Conservation (phyloP, 176 grass and related monocot species). For the Bolboschoenus planiculmis region DNA sequence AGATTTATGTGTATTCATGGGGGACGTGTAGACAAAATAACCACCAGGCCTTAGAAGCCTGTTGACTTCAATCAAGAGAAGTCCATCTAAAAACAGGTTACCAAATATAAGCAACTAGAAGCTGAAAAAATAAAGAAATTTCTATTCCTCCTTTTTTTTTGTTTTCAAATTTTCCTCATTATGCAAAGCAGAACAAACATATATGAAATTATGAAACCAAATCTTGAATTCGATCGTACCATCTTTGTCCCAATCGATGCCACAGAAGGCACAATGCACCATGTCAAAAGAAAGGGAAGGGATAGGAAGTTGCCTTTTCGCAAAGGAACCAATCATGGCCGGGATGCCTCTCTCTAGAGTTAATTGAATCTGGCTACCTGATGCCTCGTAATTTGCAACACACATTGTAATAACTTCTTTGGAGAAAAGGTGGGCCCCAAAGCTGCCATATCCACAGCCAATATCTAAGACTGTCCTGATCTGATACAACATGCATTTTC, state of each 20-base stretch:
- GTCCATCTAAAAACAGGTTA: conserved; percentile 44
- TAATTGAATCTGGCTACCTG: conserved; percentile 92
- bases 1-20: conserved; percentile 76
- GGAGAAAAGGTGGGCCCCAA: conserved; percentile 78
- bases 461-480: conserved; percentile 89
- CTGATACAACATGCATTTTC: conserved; percentile 29
- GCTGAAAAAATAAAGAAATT: not conserved
- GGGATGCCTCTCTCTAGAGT: conserved; percentile 97
- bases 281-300: conserved; percentile 92
- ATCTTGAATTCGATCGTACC: conserved; percentile 30
- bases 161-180: not conserved
- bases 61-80: conserved; percentile 88
- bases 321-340: conserved; percentile 80
- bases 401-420: conserved; percentile 86
- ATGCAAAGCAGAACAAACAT: not conserved
- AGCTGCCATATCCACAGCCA: conserved; percentile 92
- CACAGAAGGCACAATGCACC: conserved; percentile 89
- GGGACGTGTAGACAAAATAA: conserved; percentile 89
- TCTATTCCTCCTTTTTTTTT: no score
- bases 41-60: conserved; percentile 85
- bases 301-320: conserved; percentile 64
- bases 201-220: not conserved
- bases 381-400: conserved; percentile 84
- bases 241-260: conserved; percentile 75
- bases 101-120: not conserved